These are phyloP conservation scores for Cutaneotrichosporon arboriforme DNA, from an alignment of 1,284 basidiomycete genomes.

Conservation along the genomic window DNA sequence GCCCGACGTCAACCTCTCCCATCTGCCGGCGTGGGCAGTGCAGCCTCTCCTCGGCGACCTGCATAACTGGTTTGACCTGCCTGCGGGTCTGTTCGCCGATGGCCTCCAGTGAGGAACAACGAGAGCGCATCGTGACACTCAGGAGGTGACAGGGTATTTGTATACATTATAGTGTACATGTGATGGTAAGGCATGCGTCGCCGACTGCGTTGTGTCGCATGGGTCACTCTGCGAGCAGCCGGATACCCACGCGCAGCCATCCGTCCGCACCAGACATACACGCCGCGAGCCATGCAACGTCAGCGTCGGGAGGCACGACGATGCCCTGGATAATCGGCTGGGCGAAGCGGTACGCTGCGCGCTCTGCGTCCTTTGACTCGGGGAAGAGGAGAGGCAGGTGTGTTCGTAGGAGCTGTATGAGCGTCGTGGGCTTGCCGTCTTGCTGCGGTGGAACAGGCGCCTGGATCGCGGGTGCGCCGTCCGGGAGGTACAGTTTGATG, in stretches of 20 bases:
- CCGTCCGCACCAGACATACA: slow-evolving; percentile 88
- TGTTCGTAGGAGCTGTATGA: slow-evolving; percentile 44
- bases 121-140: too few relatives aligned
- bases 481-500: slow-evolving; percentile 81
- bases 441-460: slow-evolving; percentile 73
- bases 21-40: slow-evolving; percentile 43
- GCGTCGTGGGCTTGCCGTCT: slow-evolving; percentile 48
- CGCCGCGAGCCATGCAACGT: slow-evolving; percentile 86
- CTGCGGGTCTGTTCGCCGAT: slow-evolving; percentile 30
- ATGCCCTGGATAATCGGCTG: slow-evolving; percentile 78
- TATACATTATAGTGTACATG: slow-evolving; percentile 2
- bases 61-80: slow-evolving; percentile 47
- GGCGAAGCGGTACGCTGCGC: slow-evolving; percentile 39
- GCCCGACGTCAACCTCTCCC: slow-evolving; percentile 31
- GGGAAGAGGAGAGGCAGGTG: slow-evolving; percentile 52
- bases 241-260: slow-evolving; percentile 83
- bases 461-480: slow-evolving; percentile 77
- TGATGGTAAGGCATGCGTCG: not conserved
- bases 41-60: slow-evolving; percentile 43
- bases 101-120: not conserved
- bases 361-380: slow-evolving; percentile 13
- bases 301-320: slow-evolving; percentile 73
- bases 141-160: too few relatives aligned
- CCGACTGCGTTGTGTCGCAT: not conserved
- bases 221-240: slow-evolving; percentile 47